Base-by-base conservation (phyloP, 768 basidiomycete genomes). In the Suillus spraguei region DNA sequence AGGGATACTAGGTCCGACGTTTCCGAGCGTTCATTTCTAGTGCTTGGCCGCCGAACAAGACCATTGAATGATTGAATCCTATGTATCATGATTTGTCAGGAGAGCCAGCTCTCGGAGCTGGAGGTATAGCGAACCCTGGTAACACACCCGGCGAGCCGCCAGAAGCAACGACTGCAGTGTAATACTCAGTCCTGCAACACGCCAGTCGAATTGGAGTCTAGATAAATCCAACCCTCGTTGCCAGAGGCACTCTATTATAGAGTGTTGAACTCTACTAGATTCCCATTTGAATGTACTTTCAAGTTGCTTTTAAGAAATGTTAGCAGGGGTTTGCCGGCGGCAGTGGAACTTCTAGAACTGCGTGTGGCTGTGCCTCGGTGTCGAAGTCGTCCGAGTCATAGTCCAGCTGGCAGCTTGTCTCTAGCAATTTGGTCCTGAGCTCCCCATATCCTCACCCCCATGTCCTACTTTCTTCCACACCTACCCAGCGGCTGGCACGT, bases 401-500 rank as follows among this genome's bases (percentile, higher is more conserved):
- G n/a, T n/a, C n/a, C n/a, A n/a, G n/a, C n/a, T n/a, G n/a, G n/a
- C n/a, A n/a, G 44, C 9, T 24, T 49, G 20, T 35, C 53, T 35
- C 33, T 35, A 54, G 53, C 35, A 20, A 1, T 14, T 53, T 17
- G 20, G 20, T 20, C 11, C 13, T n/a, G 13, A 35, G 54, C 9
- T 56, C 36, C 5, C 36, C 22, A 36, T 56, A 39, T 56, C 24
- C 17, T 58, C n/a, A 24, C 5, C 36, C 3, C 20, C 39, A 95
- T 95, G 93, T 94, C 93, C 16, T 95, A 94, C 76, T 94, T 94
- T 73, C 85, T 95, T 14, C 91, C 92, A 0, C 92, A 95, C 70
- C 82, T 95, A 4, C 91, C 90, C 1, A 92, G 92, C 69, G 94
- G 95, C 44, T 98, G 97, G 97, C 97, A 99, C 73, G 97, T 99